Conservation (phyloP, 495 filamentous ascomycete species). For the Hypoxylon rickii region DNA sequence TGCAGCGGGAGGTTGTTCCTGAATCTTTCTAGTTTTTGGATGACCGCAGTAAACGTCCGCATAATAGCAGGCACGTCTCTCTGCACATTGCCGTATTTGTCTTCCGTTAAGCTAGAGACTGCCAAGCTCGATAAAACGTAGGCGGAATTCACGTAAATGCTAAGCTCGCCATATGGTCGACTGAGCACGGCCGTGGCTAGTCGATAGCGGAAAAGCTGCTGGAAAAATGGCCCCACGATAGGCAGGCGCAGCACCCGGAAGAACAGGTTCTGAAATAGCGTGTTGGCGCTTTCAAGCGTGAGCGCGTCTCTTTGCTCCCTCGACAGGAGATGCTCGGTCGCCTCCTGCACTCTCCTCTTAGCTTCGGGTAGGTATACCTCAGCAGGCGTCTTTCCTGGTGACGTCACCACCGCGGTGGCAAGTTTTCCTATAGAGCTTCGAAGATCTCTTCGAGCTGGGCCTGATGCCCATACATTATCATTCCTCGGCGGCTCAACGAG, state of each 20-base stretch:
- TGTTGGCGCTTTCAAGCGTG: conserved; percentile 46
- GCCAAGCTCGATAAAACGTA: conserved; percentile 70
- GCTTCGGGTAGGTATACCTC: conserved; percentile 45
- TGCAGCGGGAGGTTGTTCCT: conserved; percentile 62
- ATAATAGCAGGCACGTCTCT: conserved; percentile 74
- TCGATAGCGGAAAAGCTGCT: conserved; percentile 67
- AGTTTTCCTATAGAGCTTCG: conserved; percentile 54
- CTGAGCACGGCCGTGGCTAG: conserved; percentile 69
- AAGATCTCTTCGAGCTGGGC: conserved; percentile 13
- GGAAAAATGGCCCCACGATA: conserved; percentile 66
- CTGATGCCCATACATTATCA: conserved; percentile 39
- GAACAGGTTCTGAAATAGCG: conserved; percentile 35
- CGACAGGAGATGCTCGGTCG: conserved; percentile 49
- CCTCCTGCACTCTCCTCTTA: conserved; percentile 41
- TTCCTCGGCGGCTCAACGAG: conserved; percentile 41
- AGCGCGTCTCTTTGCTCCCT: conserved; percentile 50
- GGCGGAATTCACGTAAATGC: conserved; percentile 69
- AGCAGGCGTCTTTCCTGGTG: conserved; percentile 61
- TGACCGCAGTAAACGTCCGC: conserved; percentile 67
- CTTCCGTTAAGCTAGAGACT: conserved; percentile 76
- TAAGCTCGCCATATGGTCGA: conserved; percentile 65
- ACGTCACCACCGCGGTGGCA: conserved; percentile 60
- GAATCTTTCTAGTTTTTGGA: conserved; percentile 72
- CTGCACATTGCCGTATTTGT: conserved; percentile 85
- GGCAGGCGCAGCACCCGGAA: conserved; percentile 53